Evolutionary conservation across 371 early-diverging fungal genomes (phyloP), one percentile per base, ranked within the genome.

Genomic region (Choanephora cucurbitarum): DNA sequence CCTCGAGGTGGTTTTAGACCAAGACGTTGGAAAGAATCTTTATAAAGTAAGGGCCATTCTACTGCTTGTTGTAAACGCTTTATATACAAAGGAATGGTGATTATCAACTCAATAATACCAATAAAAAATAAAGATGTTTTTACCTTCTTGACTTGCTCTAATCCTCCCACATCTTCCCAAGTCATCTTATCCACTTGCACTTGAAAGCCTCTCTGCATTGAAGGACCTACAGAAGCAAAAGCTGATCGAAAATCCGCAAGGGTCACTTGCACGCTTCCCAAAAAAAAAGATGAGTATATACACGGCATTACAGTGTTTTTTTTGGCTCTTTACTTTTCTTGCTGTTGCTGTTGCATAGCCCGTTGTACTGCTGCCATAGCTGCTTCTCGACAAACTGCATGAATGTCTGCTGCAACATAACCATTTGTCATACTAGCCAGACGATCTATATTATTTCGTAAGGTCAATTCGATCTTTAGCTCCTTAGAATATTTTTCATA

Each of bases 341-440:
- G 61, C 61, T 46, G 46, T 31, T 31, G 13, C 18, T 55, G 39
- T 54, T 55, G 52, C n/a, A 18, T 53, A 19, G 51, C 70, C 57
- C 81, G 53, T 79, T 86, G 62, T 51, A 90, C 72, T 49, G 92
- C 77, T 53, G 55, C 33, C 67, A 83, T 75, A 5, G 93, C 91
- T 17, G 96, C 96, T 67, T 97, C 97, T 21, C 94, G 82, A 51
- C 93, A 91, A 4, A 98, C 59, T 0, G 97, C 86, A 0, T 90
- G 85, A 43, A 99, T 80, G 79, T 99, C 99, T 0, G 99, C 96
- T 17, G 97, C 99, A 1, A 98, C 99, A 77, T 90, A 99, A 0
- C 99, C 99, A 70, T 93, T 95, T 0, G 96, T 96, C 66, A 84
- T 75, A 24, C 81, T 74, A 0, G 98, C 94, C 23, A 99, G 67